A percentile compares a stretch with the other conserved stretches of the same genome.
Evolutionary conservation across 2,329 filamentous ascomycete species (phyloP).

Genomic region (Tolypocladium ovalisporum): DNA sequence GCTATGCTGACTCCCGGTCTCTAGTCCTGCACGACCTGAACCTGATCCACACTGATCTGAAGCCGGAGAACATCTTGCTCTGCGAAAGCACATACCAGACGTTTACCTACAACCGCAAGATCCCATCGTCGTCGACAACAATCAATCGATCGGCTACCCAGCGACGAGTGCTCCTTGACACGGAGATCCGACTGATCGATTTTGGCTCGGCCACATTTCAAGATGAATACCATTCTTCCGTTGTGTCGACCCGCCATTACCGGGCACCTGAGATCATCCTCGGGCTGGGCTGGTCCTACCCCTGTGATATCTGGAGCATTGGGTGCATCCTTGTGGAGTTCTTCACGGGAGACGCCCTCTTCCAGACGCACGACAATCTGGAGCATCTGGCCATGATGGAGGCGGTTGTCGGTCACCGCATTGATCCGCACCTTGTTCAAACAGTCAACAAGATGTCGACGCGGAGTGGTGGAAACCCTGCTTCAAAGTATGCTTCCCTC

Average conservation of each 20-base stretch:
- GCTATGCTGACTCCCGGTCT: background rate
- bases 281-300: conserved; percentile 59
- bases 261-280: conserved; percentile 61
- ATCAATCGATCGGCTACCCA: conserved; percentile 51
- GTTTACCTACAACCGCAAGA: conserved; percentile 60
- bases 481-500: conserved; percentile 44
- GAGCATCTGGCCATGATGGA: conserved; percentile 72
- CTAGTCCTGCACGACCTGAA: conserved; percentile 91
- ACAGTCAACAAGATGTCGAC: conserved; percentile 38
- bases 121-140: conserved; percentile 54
- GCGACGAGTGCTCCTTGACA: conserved; percentile 53
- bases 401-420: conserved; percentile 47
- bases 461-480: conserved; percentile 46
- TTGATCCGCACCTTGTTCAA: conserved; percentile 47
- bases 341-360: conserved; percentile 59
- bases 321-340: conserved; percentile 64
- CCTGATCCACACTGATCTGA: conserved; percentile 81
- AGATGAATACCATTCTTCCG: conserved; percentile 62
- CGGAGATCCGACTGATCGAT: conserved; percentile 60
- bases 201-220: conserved; percentile 65
- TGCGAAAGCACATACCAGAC: conserved; percentile 56
- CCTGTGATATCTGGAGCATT: conserved; percentile 66
- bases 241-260: conserved; percentile 61
- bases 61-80: conserved; percentile 60
- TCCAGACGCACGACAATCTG: conserved; percentile 63